Evolutionary conservation across 108 stramenopile species (phyloP).

Genomic region (Parmales sp.): DNA sequence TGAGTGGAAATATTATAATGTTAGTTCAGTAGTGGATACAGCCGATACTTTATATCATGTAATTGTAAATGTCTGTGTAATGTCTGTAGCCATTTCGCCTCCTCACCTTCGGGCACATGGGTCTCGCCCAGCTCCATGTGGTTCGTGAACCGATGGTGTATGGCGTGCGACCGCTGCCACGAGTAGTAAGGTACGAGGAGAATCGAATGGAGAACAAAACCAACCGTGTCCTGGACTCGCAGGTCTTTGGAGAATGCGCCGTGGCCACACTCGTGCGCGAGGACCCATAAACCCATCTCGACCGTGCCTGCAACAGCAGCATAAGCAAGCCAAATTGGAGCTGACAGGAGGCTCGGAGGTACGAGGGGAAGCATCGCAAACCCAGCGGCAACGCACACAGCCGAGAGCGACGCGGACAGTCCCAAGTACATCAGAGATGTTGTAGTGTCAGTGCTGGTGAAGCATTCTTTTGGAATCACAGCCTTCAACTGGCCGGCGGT

Average conservation of each 20-base stretch:
- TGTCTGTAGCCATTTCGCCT: too few species aligned
- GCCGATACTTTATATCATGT: too few species aligned
- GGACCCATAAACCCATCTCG: constrained; percentile 91
- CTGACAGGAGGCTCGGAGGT: constrained; percentile 39
- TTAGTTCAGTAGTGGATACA: too few species aligned
- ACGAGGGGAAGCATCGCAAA: constrained; percentile 40
- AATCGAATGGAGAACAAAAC: constrained; percentile 71
- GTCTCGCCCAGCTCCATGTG: constrained; percentile 92
- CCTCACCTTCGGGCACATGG: constrained; percentile 72
- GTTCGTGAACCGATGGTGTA: constrained; percentile 92
- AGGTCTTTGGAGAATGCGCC: constrained; percentile 83
- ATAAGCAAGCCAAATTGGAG: constrained; percentile 63
- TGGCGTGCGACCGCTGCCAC: constrained; percentile 87
- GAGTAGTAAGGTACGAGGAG: constrained; percentile 93
- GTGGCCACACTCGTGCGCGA: constrained; percentile 97
- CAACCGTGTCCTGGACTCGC: constrained; percentile 80
- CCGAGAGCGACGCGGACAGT: constrained; percentile 58
- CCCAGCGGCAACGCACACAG: constrained; percentile 60
- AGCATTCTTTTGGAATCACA: constrained; percentile 82
- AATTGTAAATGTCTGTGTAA: too few species aligned
- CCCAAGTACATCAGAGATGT: constrained; percentile 59
- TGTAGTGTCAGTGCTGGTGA: constrained; percentile 68
- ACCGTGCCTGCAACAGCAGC: constrained; percentile 72
- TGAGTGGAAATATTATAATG: too few species aligned
- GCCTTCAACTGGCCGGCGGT: constrained; percentile 34